Evolutionary conservation across 2,329 filamentous ascomycete genomes (phyloP), one percentile per base, ranked within the genome.

Genomic region (Penicillium sp.): DNA sequence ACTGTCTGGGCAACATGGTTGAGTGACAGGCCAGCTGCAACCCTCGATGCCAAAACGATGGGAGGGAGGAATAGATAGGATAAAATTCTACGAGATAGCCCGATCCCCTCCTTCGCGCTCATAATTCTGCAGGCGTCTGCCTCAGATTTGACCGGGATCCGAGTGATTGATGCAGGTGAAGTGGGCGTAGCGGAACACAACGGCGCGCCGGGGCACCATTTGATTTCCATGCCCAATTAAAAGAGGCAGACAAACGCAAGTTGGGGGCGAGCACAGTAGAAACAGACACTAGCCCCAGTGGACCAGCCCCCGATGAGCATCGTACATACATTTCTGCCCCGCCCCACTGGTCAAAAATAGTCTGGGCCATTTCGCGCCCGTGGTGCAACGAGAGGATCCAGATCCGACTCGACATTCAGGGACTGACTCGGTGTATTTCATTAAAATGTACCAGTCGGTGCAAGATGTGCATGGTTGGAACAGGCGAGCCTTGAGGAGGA

Each of bases 1-100:
- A 54, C 3, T 54, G 29, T 10, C 51, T 14, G 5, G 44, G 11
- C 8, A 46, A 7, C 46, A 56, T 54, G 2, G 11, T 49, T 10
- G 29, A 23, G 16, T 23, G 18, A 21, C 24, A 43, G 40, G 11
- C 40, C 40, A 43, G 40, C 40, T 43, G 24, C 16, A 19, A 43
- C n/a, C 13, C n/a, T 13, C 23, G 8, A 10, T 2, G 3, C 7
- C n/a, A 29, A 28, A 13, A 19, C 9, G 14, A 7, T 9, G 8
- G 19, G 3, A 24, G 19, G 13, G 10, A 28, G 11, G n/a, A 43
- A 29, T 18, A 18, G 7, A 1, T 5, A 26, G 18, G 21, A 8
- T 8, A 5, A 21, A 18, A 39, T 14, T 11, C 2, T 39, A 11
- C 14, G 36, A n/a, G 36, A 23, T 3, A 5, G 16, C n/a, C 10